Base-by-base conservation (phyloP, 1,284 basidiomycete species). In the Moniliophthora roreri region DNA sequence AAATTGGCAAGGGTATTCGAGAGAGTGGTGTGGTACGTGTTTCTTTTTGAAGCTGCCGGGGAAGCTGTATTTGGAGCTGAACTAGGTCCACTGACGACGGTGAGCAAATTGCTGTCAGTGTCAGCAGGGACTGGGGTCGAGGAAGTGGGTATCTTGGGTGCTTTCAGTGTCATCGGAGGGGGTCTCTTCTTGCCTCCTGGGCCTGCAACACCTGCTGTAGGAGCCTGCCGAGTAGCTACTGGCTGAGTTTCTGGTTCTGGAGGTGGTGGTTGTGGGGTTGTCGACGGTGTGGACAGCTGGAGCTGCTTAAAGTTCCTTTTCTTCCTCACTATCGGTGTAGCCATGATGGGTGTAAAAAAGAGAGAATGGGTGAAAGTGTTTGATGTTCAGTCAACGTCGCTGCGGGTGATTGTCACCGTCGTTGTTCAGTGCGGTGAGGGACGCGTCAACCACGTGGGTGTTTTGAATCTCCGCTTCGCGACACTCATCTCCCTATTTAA, bases 1-100 rank as follows among this genome's bases (percentile, higher is more conserved):
- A 93, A 70, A 63, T 83, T 84, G 51, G 87, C 87, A 13, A 93
- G 77, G 11, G 87, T 91, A 55, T 84, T 84, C 2, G 87, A 84
- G 13, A 91, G 74, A 15, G 86, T 83, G 10, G 81, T 80, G 61
- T 91, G 87, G 62, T 90, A 87, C 1, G 82, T 85, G 59, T 80
- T 80, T 50, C 81, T 76, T 41, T 77, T 68, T 44, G 76, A 71
- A 36, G 72, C 65, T 2, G 74, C 66, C 10, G 57, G 59, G 3
- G 61, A 55, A 38, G 68, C 70, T 26, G 71, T 69, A 4, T 69
- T 64, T 40, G 75, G 74, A 42, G 71, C 74, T 41, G 75, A 77
- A 26, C 62, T 73, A 18, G 76, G 62, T 23, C 66, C 72, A 49
- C 64, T 66, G 26, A 64, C 57, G 23, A 73, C 72, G 13, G 73